Evolutionary conservation across 371 early-diverging fungal species (phyloP), one percentile per base, ranked within the genome.

Genomic region (Mortierella sp.): DNA sequence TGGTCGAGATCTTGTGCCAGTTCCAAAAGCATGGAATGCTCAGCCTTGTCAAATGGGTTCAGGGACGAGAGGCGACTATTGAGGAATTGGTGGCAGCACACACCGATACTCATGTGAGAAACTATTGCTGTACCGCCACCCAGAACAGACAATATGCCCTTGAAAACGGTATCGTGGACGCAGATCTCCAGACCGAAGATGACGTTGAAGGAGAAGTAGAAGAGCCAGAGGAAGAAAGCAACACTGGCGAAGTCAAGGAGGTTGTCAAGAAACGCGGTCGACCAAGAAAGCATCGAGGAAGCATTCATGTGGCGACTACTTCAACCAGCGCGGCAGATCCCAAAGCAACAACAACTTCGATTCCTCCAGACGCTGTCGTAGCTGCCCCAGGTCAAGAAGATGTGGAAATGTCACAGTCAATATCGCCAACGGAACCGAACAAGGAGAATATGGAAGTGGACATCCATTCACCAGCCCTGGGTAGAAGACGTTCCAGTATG

Each of bases 11-110:
- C 22, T 29, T 80, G 39, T 70, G 78, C 16, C 71, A 69, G 21
- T 65, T 83, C 41, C 74, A 79, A 40, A 67, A 79, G 54, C 61
- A 83, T 53, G 81, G 87, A 17, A 67, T 85, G 64, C 56, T 88
- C 45, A 76, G 88, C 19, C 84, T 79, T 34, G 82, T 88, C 67
- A 64, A 70, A 13, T 81, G 84, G 55, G 57, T 89, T 21, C 82
- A 82, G 29, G 83, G 82, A 51, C 69, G 88, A 19, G 84, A 86
- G 61, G 83, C 83, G 0, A 84, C 86, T 0, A 55, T 81, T 0
- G 71, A 81, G 53, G 89, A 90, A 53, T 64, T 90, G 10, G 40
- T 83, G 40, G 73, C 79, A 5, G 86, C 83, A 2, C 90, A 90
- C 51, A 78, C 83, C 0, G 79, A 77, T 48, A 65, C 79, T 0